Conservation (phyloP, 73 alveolate species). For the Tetrahymena elliotti region DNA sequence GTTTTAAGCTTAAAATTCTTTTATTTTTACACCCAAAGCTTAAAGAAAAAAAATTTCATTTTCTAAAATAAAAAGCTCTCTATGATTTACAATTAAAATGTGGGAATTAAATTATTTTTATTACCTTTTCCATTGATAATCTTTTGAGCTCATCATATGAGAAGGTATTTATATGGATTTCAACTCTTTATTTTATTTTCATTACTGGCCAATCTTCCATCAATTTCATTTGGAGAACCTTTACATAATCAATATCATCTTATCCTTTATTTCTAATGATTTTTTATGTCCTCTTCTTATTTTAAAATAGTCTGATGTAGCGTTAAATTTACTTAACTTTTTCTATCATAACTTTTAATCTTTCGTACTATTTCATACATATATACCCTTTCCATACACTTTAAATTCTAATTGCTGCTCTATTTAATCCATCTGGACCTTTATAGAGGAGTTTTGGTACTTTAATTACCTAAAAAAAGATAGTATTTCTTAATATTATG, state of each 20-base stretch:
- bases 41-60: no score
- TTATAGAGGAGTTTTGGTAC: slow-evolving; percentile 59
- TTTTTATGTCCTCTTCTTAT: slow-evolving; percentile 50
- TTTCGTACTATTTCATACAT: slow-evolving; percentile 50
- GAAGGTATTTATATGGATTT: slow-evolving; percentile 80
- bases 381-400: slow-evolving; percentile 64
- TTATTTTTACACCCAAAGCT: no score
- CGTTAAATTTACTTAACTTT: slow-evolving; percentile 58
- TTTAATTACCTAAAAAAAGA: background rate
- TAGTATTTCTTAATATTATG: background rate
- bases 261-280: slow-evolving; percentile 49
- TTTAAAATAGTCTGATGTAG: slow-evolving; percentile 46
- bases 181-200: slow-evolving; percentile 67
- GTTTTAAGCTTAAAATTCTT: no score
- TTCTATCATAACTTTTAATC: slow-evolving; percentile 52
- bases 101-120: background rate
- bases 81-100: no score
- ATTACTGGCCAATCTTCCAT: slow-evolving; percentile 83
- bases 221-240: slow-evolving; percentile 73
- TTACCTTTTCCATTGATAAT: slow-evolving; percentile 81
- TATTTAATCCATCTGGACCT: slow-evolving; percentile 57
- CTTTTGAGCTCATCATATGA: slow-evolving; percentile 67
- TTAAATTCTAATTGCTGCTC: slow-evolving; percentile 64
- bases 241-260: slow-evolving; percentile 62
- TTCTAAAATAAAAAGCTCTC: no score